These are phyloP conservation scores for Sclerotinia glacialis DNA, from an alignment of 2,329 filamentous ascomycete species.

Conservation along the genomic window DNA sequence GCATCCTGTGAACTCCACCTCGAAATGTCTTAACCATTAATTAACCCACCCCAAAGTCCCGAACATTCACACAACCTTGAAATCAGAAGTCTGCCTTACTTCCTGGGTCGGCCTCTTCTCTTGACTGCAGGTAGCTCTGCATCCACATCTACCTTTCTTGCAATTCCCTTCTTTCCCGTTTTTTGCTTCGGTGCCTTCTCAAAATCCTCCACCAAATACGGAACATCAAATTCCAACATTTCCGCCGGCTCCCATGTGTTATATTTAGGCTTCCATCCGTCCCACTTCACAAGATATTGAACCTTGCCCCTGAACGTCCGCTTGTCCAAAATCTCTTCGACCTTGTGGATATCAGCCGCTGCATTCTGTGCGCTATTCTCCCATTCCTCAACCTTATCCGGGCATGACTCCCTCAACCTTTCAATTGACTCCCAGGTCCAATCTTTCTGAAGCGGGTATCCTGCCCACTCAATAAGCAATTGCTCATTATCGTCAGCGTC, in stretches of 20 bases:
- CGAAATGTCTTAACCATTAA: neutral
- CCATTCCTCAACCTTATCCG: neutral
- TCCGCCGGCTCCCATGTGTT: conserved; percentile 4
- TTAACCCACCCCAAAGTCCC: neutral
- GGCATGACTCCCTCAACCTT: neutral
- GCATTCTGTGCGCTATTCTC: neutral
- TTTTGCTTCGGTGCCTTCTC: neutral
- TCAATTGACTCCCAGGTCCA: neutral
- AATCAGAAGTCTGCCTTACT: neutral
- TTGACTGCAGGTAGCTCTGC: neutral
- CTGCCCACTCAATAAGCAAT: conserved; percentile 1
- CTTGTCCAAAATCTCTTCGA: neutral
- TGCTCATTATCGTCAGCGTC: neutral
- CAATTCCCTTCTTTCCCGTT: neutral
- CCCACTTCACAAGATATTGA: conserved; percentile 5
- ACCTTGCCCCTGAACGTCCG: neutral
- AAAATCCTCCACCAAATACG: conserved; percentile 5
- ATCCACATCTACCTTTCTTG: neutral
- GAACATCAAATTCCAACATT: neutral
- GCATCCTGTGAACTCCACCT: neutral
- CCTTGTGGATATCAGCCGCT: neutral
- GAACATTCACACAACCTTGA: neutral
- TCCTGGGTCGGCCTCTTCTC: neutral
- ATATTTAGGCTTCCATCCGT: neutral
- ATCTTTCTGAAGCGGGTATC: neutral